Percentiles rank a stretch among this genome's conserved stretches.
Conservation (phyloP, 148 eudicot species). For the Rhododendron griersonianum region DNA sequence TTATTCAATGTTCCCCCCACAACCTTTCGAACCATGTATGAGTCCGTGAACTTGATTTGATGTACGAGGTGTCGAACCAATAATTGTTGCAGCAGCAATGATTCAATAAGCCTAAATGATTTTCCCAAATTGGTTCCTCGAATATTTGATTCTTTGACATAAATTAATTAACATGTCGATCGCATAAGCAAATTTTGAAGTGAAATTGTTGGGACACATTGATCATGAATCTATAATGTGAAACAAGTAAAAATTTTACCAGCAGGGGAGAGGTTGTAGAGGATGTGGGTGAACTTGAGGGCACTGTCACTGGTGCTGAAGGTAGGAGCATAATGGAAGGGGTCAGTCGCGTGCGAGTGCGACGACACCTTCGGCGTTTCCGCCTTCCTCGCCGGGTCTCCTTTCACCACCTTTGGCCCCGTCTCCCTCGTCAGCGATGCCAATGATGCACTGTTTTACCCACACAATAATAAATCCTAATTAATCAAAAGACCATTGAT, state of each 20-base stretch:
- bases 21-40: background rate
- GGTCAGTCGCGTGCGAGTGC: slow-evolving; percentile 30
- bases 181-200: background rate
- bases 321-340: slow-evolving; percentile 37
- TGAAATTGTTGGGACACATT: background rate
- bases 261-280: slow-evolving; percentile 94
- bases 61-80: background rate
- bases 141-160: background rate
- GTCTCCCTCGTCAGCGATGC: slow-evolving; percentile 87
- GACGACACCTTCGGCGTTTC: slow-evolving; percentile 26
- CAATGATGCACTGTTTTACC: slow-evolving; percentile 61
- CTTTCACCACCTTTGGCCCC: slow-evolving; percentile 91
- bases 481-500: background rate
- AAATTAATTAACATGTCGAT: background rate
- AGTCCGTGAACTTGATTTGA: background rate
- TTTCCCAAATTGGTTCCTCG: background rate
- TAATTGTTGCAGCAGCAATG: background rate
- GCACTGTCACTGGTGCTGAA: slow-evolving; percentile 67
- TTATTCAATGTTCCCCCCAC: background rate
- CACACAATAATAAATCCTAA: background rate
- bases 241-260: slow-evolving; percentile 28
- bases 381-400: slow-evolving; percentile 59
- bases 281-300: slow-evolving; percentile 87
- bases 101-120: background rate
- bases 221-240: background rate